Conservation (phyloP, 169 alveolate species). For the Eimeria brunetti region DNA sequence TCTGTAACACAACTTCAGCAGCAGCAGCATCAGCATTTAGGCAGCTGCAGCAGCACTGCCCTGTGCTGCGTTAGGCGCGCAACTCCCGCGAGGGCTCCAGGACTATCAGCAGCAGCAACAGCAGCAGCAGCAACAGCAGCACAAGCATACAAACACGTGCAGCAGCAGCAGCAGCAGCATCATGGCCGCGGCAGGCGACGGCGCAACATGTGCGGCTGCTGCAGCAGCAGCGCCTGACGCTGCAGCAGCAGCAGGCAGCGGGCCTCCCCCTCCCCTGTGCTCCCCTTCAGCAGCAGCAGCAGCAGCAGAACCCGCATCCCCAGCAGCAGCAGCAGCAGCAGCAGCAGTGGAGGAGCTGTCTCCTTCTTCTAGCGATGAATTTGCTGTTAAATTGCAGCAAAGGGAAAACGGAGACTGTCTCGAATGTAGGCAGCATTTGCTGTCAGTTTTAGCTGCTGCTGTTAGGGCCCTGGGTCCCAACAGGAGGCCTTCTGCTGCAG, state of each 20-base stretch:
- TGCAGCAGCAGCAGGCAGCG: neutral
- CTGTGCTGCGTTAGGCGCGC: no score
- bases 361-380: neutral
- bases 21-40: neutral
- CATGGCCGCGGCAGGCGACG: neutral
- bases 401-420: neutral
- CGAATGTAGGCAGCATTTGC: conserved; percentile 45
- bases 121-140: conserved; percentile 39
- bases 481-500: conserved; percentile 55
- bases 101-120: conserved; percentile 14
- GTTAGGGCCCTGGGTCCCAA: conserved; percentile 26
- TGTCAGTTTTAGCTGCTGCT: conserved; percentile 7
- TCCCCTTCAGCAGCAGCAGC: neutral
- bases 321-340: conserved; percentile 18
- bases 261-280: neutral
- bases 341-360: conserved; percentile 4
- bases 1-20: neutral
- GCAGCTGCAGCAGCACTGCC: no score
- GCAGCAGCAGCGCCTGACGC: conserved; percentile 1
- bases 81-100: neutral
- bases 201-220: neutral
- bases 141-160: neutral
- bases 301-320: neutral
- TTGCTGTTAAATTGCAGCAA: neutral
- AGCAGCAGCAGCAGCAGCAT: conserved; percentile 22